Evolutionary conservation across 2,329 filamentous ascomycete genomes (phyloP), one percentile per base, ranked within the genome.

Genomic region (Xylaria sp.): DNA sequence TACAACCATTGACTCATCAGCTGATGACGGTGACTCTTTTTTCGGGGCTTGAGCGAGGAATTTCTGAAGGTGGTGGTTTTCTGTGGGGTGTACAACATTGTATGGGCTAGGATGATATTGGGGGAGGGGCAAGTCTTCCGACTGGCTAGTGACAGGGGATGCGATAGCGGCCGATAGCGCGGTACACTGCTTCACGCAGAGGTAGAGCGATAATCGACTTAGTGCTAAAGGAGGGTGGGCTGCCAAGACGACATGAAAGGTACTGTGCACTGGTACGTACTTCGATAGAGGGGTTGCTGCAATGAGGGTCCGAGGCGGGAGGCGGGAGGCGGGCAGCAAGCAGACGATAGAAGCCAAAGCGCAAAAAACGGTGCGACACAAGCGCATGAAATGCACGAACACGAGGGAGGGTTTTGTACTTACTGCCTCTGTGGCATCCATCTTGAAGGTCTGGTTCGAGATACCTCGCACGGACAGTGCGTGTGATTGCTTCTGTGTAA

Each of bases 1-100:
- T 49, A 33, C 36, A 38, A 11, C 13, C 5, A 40, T 40, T 40
- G 38, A 40, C 38, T 40, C 46, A 26, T 58, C 33, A 36, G 46
- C 46, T 61, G 59, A 70, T 70, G 67, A 70, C 64, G 67, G 60
- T 70, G 70, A 70, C 70, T 70, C 67, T 67, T 71, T 63, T 69
- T 56, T n/a, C 7, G 63, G 51, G 59, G 53, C 66, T 63, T 56
- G 67, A 38, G 58, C 20, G 33, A 67, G 58, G 67, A 71, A 70
- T 72, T 72, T 72, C 62, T 46, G 53, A 15, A 66, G 46, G 60
- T 59, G 49, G 63, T 69, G 65, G 66, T 64, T 57, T 69, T 67
- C 67, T 64, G 70, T 72, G 71, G 70, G 67, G 71, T 63, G 53
- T 59, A 61, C 59, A 65, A 53, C 56, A 62, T 42, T 13, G 31